Evolutionary conservation across 2,329 filamentous ascomycete genomes (phyloP).

Genomic region (Pestalotiopsis fici): DNA sequence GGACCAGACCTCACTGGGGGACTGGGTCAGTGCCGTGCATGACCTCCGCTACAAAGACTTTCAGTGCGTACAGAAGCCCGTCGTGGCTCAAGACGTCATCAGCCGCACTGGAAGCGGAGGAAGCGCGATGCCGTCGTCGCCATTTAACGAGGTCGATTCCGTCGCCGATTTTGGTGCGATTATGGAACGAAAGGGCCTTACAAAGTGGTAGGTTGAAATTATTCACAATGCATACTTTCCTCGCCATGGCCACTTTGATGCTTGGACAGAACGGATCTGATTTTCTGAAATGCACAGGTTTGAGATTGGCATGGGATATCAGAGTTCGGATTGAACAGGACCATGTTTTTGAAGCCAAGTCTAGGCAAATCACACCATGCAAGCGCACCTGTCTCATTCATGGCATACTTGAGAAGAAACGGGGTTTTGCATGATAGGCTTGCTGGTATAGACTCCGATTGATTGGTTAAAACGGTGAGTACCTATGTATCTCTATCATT

Average conservation of each 20-base stretch:
- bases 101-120: conserved; percentile 2
- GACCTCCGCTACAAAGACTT: conserved; percentile 73
- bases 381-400: too few relatives aligned
- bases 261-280: neutral
- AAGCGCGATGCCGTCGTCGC: neutral
- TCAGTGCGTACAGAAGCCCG: conserved; percentile 60
- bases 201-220: conserved; percentile 51
- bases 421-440: too few relatives aligned
- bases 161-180: conserved; percentile 64
- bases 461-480: neutral
- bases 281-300: conserved; percentile 23
- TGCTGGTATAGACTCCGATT: neutral
- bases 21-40: conserved; percentile 67
- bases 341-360: neutral
- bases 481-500: neutral
- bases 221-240: neutral
- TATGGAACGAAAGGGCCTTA: conserved; percentile 62
- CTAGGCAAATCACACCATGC: neutral
- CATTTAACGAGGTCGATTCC: conserved; percentile 58
- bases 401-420: too few relatives aligned
- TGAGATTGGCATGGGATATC: conserved; percentile 66
- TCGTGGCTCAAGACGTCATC: conserved; percentile 12
- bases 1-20: conserved; percentile 52
- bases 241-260: neutral
- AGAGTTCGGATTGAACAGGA: neutral